Evolutionary conservation across 768 basidiomycete species (phyloP).

Genomic region (Symmetrospora coprosmae): DNA sequence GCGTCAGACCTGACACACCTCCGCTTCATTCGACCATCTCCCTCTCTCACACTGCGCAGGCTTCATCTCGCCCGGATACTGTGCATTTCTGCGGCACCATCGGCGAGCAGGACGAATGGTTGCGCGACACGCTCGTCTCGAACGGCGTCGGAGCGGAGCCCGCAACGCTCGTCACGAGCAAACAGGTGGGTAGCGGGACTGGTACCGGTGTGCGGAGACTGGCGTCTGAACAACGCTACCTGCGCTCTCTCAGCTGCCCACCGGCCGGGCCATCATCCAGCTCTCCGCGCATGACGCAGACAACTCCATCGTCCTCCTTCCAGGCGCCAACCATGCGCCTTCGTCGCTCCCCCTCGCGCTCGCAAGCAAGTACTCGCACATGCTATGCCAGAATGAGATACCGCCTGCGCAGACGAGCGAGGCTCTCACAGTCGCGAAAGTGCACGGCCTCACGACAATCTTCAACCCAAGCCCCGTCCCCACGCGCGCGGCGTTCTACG

Average conservation of each 20-base stretch:
- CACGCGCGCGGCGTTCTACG: conserved; percentile 29
- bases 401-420: conserved; percentile 34
- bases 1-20: no score
- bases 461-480: conserved; percentile 43
- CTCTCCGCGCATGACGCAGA: conserved; percentile 37
- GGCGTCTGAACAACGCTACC: not conserved
- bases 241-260: conserved; percentile 28
- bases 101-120: conserved; percentile 34
- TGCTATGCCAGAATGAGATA: conserved; percentile 42
- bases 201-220: not conserved
- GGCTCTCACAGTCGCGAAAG: conserved; percentile 31
- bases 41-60: conserved; percentile 33
- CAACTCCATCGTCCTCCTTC: conserved; percentile 38
- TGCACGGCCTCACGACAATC: conserved; percentile 32
- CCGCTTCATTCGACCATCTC: not conserved
- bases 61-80: not conserved
- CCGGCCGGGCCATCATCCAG: conserved; percentile 42
- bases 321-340: conserved; percentile 28
- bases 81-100: conserved; percentile 37
- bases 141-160: conserved; percentile 32
- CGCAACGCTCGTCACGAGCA: conserved; percentile 24
- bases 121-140: conserved; percentile 5
- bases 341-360: conserved; percentile 18
- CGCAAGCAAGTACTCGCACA: conserved; percentile 32
- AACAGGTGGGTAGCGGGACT: conserved; percentile 27